A percentile compares a stretch with the other conserved stretches of the same genome.
phyloP scores from a whole-genome alignment of 768 basidiomycete species.

The Psilocybe cubensis region DNA sequence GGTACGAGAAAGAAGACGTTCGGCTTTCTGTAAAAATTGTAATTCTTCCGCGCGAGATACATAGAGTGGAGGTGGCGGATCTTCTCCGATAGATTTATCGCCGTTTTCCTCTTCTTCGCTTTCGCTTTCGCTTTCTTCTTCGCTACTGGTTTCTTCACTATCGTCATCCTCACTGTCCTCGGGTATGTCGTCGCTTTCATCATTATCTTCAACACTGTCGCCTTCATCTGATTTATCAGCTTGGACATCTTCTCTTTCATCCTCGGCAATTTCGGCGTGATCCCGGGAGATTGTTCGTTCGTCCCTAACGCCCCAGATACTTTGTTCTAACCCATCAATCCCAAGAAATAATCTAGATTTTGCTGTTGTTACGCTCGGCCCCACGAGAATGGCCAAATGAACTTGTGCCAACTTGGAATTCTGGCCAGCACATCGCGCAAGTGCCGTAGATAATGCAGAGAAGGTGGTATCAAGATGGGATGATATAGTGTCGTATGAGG shows the following conservation, averaged over 20 bases:
- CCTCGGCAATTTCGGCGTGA: constrained; percentile 27
- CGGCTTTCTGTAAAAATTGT: constrained; percentile 34
- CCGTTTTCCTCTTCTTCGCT: constrained; percentile 12
- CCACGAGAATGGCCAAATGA: constrained; percentile 67
- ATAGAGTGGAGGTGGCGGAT: constrained; percentile 7
- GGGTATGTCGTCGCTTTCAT: constrained; percentile 24
- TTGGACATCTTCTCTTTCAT: constrained; percentile 25
- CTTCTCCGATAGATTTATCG: background rate
- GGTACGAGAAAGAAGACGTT: constrained; percentile 38
- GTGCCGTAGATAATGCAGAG: constrained; percentile 68
- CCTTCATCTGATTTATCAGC: constrained; percentile 31
- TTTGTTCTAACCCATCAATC: constrained; percentile 66
- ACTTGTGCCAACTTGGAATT: constrained; percentile 32
- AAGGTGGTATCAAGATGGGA: constrained; percentile 81
- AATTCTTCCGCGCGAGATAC: constrained; percentile 33
- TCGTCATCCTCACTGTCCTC: constrained; percentile 36
- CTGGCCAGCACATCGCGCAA: constrained; percentile 38
- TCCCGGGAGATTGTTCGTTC: constrained; percentile 28
- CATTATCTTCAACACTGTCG: constrained; percentile 15
- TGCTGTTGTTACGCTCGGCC: constrained; percentile 64
- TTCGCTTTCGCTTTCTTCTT: constrained; percentile 8
- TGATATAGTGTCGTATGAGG: constrained; percentile 69
- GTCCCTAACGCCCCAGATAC: constrained; percentile 35
- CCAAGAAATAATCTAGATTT: constrained; percentile 64
- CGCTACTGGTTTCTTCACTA: constrained; percentile 16